These are phyloP conservation scores for Helotiales sp. DNA, from an alignment of 2,329 filamentous ascomycete genomes.

Conservation along the genomic window DNA sequence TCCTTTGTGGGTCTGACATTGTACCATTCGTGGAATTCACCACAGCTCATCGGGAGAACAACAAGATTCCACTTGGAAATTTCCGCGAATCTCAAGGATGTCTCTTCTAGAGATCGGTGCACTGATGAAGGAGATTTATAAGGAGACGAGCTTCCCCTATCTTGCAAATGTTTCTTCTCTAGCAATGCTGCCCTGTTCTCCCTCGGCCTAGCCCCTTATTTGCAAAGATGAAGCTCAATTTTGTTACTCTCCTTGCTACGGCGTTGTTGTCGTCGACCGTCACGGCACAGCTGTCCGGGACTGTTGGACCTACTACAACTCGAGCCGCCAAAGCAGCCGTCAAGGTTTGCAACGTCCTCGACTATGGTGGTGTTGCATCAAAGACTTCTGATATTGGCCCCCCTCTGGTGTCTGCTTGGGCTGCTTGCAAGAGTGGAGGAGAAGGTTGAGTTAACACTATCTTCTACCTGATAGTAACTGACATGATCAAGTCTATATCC, in stretches of 20 bases:
- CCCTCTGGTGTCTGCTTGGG: not conserved
- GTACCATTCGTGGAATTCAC: not conserved
- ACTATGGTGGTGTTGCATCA: slow-evolving; percentile 44
- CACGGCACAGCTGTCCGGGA: slow-evolving; percentile 22
- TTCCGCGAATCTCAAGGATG: not conserved
- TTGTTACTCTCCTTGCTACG: not conserved
- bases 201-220: not conserved
- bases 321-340: slow-evolving; percentile 25
- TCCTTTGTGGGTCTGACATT: not conserved
- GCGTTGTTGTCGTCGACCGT: not conserved
- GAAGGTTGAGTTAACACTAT: not conserved
- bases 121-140: not conserved
- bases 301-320: slow-evolving; percentile 30
- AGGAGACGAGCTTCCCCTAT: not conserved
- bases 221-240: not conserved
- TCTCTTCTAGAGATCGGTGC: not conserved
- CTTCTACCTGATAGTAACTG: not conserved
- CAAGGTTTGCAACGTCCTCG: slow-evolving; percentile 44
- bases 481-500: slow-evolving; percentile 22
- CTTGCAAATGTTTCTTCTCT: not conserved
- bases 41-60: not conserved
- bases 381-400: not conserved
- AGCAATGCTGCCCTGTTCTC: not conserved
- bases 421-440: not conserved
- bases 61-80: not conserved